Base-by-base conservation (phyloP, 106 monocot species). In the Acorus calamus region DNA sequence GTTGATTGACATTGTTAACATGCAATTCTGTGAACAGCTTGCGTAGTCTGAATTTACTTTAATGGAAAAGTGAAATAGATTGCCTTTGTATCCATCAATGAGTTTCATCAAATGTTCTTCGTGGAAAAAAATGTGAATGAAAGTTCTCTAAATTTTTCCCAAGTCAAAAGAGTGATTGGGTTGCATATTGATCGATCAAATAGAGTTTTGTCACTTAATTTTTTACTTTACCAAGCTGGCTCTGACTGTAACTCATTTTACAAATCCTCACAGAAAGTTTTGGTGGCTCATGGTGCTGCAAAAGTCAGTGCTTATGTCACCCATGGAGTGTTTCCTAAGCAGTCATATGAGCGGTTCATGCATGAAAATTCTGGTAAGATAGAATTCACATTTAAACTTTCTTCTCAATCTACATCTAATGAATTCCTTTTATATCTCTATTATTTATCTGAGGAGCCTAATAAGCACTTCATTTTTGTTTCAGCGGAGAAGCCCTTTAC, bases 221-320 rank as follows among this genome's bases (percentile, higher is more conserved):
- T 59, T 5, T 9, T 42, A n/a, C 5, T 8, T 14, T 65, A 43
- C n/a, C 11, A 57, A 3, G 11, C 46, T 49, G 3, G 42, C 48
- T 58, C 50, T 62, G 12, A 58, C 7, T 57, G 56, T 67, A 11
- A 14, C 46, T 54, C 7, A n/a, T n/a, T n/a, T 55, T 12, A 12
- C 4, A 50, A 4, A 53, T 28, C 11, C 51, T 55, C 49, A 11
- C 72, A 94, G 94, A 94, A 87, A 87, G 87, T 87, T 60, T 76
- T 94, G 61, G 82, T 89, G 47, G 68, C 81, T 69, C 73, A 87
- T 62, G 90, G 87, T 65, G 90, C 94, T 56, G 50, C 84, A 42
- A 87, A 84, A 81, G 94, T 96, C 55, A 96, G 94, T 66, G 90
- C 94, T 6, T 96, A 90, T 49, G 94, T 96, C 28, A 96, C 94